Conservation (phyloP, 441 rosid genomes). For the Populus hybrid region DNA sequence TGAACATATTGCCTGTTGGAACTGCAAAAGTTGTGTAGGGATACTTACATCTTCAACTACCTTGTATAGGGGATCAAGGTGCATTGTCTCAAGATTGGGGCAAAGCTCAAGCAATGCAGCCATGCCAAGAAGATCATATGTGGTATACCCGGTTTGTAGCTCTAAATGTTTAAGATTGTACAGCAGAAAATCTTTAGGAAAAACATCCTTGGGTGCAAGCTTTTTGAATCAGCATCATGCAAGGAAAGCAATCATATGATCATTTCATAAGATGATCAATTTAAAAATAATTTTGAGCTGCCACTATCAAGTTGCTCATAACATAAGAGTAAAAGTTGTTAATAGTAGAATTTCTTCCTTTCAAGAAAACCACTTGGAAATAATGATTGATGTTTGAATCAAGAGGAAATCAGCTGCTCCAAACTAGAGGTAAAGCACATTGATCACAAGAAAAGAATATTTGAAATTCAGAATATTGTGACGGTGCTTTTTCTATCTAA, state of each 20-base stretch:
- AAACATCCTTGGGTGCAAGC: slow-evolving; percentile 5
- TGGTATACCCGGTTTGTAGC: slow-evolving; percentile 12
- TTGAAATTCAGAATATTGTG: not conserved
- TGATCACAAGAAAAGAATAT: not conserved
- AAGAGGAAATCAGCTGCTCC: not conserved
- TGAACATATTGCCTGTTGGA: not conserved
- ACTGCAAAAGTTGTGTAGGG: not conserved
- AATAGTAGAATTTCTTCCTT: not conserved
- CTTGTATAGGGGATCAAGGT: slow-evolving; percentile 16
- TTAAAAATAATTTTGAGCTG: not conserved
- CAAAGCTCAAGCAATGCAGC: slow-evolving; percentile 19
- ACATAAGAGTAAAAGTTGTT: not conserved
- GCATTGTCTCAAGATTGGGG: slow-evolving; percentile 19
- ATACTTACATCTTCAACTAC: slow-evolving; percentile 15
- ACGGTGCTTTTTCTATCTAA: not conserved
- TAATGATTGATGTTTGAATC: not conserved
- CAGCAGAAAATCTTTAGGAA: slow-evolving; percentile 13
- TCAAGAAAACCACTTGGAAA: not conserved
- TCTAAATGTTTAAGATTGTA: slow-evolving; percentile 22
- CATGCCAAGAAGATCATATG: slow-evolving; percentile 19
- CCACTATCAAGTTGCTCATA: not conserved
- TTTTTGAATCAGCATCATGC: slow-evolving; percentile 1
- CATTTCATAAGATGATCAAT: not conserved
- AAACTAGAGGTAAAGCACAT: not conserved
- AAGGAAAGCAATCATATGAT: not conserved